These are phyloP conservation scores for Penicillium turbatum DNA, from an alignment of 495 filamentous ascomycete species.

Conservation along the genomic window DNA sequence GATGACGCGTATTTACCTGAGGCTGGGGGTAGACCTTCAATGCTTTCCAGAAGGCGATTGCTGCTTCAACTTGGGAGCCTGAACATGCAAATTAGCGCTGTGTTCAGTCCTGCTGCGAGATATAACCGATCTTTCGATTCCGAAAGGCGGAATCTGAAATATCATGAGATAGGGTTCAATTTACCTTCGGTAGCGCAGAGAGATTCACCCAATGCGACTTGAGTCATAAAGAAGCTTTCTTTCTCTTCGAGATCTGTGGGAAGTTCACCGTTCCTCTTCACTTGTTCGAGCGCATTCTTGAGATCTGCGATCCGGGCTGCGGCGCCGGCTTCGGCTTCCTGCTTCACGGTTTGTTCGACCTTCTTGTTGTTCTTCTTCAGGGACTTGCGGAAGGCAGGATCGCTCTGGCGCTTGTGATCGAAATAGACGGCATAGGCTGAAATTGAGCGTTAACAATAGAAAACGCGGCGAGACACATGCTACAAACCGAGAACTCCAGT, in stretches of 20 bases:
- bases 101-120: not conserved
- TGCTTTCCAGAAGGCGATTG: constrained; percentile 93
- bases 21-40: constrained; percentile 97
- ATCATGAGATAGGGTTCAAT: constrained; percentile 9
- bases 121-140: not conserved
- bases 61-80: constrained; percentile 77
- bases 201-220: constrained; percentile 80
- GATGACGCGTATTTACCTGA: not conserved
- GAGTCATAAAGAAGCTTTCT: constrained; percentile 89
- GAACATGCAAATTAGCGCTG: constrained; percentile 1
- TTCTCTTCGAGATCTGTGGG: constrained; percentile 86
- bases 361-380: constrained; percentile 78
- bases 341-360: constrained; percentile 70
- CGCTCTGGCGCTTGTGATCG: constrained; percentile 83
- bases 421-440: constrained; percentile 84
- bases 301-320: constrained; percentile 63
- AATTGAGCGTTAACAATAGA: not conserved
- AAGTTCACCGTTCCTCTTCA: constrained; percentile 79
- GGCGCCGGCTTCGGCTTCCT: constrained; percentile 64
- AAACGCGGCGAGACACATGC: constrained; percentile 6
- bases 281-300: constrained; percentile 64
- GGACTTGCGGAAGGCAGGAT: constrained; percentile 79
- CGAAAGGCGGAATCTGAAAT: too few relatives aligned
- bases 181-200: constrained; percentile 63
- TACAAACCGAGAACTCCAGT: constrained; percentile 71